A percentile compares a stretch with the other conserved stretches of the same genome.
Evolutionary conservation across 2,329 filamentous ascomycete species (phyloP).

Genomic region (Didymella pomorum): DNA sequence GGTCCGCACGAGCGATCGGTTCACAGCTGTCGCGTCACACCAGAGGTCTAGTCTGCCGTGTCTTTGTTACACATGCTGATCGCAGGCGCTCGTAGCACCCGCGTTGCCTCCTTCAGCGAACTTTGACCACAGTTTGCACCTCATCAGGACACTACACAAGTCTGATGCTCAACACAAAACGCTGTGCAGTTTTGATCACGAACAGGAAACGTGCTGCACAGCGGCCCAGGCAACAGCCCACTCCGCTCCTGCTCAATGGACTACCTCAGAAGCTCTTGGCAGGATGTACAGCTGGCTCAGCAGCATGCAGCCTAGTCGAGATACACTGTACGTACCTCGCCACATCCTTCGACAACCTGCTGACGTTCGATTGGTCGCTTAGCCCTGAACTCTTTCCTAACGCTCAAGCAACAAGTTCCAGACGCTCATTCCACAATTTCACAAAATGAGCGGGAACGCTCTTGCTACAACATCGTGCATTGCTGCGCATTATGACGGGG

Average conservation of each 20-base stretch:
- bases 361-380: conserved; percentile 16
- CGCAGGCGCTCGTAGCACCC: neutral
- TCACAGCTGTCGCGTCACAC: conserved; percentile 12
- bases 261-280: conserved; percentile 5
- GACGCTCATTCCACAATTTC: conserved; percentile 1
- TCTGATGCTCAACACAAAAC: neutral
- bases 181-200: neutral
- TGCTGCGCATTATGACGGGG: neutral
- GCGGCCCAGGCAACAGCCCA: neutral
- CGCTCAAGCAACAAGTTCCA: conserved; percentile 8
- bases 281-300: conserved; percentile 7
- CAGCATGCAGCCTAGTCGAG: conserved; percentile 2
- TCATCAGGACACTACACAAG: neutral
- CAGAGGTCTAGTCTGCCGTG: neutral
- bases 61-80: conserved; percentile 6
- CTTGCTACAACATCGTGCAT: neutral
- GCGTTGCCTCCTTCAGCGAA: neutral
- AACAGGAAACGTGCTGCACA: neutral
- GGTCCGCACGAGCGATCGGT: conserved; percentile 14
- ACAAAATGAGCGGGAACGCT: neutral
- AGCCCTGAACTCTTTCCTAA: conserved; percentile 11
- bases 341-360: conserved; percentile 21
- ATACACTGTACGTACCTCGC: conserved; percentile 16
- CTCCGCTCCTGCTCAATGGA: neutral
- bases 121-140: neutral